Evolutionary conservation across 2,329 filamentous ascomycete species (phyloP), one percentile per base, ranked within the genome.

Genomic region (Claviceps fusiformis): DNA sequence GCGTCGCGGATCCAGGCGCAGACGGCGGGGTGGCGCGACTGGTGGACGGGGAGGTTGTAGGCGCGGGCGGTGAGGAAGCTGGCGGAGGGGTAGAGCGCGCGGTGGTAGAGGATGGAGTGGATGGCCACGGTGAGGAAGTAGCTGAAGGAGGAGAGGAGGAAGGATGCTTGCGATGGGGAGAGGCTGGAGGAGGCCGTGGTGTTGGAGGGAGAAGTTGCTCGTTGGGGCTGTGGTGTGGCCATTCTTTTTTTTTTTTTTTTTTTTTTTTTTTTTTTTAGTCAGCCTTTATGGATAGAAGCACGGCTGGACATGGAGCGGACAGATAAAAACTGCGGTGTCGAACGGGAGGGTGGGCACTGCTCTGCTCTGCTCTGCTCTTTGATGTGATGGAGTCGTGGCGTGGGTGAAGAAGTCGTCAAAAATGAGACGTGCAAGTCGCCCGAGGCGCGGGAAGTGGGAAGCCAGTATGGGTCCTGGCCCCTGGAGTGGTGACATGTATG

Each of bases 1-100:
- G 90, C 89, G 67, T 93, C 87, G 65, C 78, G 81, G 69, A 95
- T 83, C 87, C 91, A 96, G 63, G 82, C 74, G 75, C 89, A 95
- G 60, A 95, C 86, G 62, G 81, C 81, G 0, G 91, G 89, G 69
- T 95, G 90, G 56, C 90, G 86, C 57, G 83, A 92, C 67, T 95
- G 90, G 63, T 87, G 85, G 49, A 95, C 86, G 35, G 89, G 80
- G 56, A 89, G 83, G 71, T 92, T 90, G 75, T 91, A 91, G 63
- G 88, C 89, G 59, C 86, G 81, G 44, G 85, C 81, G 46, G 85
- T 82, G 56, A 92, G 79, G 71, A 95, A 96, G 41, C 89, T 88
- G 33, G 80, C 71, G 51, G 73, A 70, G 0, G 91, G 89, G 69
- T 96, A 96, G 64, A 95, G 81, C 57, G 71, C 70, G 62, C 91